Evolutionary conservation across 108 stramenopile genomes (phyloP).

Genomic region (Seminavis robusta): DNA sequence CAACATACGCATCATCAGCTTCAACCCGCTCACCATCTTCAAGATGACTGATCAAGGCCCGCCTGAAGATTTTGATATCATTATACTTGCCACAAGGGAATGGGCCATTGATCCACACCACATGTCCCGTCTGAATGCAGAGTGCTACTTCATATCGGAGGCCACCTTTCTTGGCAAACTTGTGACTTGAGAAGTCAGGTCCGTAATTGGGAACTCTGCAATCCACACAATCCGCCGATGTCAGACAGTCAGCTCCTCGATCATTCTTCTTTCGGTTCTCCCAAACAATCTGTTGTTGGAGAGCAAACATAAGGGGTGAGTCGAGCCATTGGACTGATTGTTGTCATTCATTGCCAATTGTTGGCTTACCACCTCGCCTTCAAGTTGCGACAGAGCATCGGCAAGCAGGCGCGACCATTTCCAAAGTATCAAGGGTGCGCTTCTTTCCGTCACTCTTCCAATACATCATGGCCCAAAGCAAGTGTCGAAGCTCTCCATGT

Average conservation of each 20-base stretch:
- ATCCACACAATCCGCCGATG: constrained; percentile 12
- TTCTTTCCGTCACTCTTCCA: too few species aligned
- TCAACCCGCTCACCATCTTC: constrained; percentile 1
- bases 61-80: constrained; percentile 8
- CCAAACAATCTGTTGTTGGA: neutral
- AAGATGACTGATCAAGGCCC: neutral
- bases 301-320: too few species aligned
- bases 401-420: too few species aligned
- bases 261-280: neutral
- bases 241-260: neutral
- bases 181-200: constrained; percentile 16
- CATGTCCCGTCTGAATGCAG: constrained; percentile 16
- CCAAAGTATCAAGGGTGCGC: too few species aligned
- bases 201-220: too few species aligned
- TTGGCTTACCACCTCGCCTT: too few species aligned
- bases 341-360: too few species aligned
- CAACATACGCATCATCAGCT: constrained; percentile 17
- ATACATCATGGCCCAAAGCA: too few species aligned
- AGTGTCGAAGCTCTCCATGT: too few species aligned
- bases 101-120: constrained; percentile 28
- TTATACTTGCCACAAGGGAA: constrained; percentile 8
- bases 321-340: too few species aligned
- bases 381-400: too few species aligned
- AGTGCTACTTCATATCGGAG: constrained; percentile 22
- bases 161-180: constrained; percentile 14